A percentile compares a stretch with the other conserved stretches of the same genome.
Evolutionary conservation across 2,329 filamentous ascomycete species (phyloP).

Genomic region (Pyrenochaeta sp.): DNA sequence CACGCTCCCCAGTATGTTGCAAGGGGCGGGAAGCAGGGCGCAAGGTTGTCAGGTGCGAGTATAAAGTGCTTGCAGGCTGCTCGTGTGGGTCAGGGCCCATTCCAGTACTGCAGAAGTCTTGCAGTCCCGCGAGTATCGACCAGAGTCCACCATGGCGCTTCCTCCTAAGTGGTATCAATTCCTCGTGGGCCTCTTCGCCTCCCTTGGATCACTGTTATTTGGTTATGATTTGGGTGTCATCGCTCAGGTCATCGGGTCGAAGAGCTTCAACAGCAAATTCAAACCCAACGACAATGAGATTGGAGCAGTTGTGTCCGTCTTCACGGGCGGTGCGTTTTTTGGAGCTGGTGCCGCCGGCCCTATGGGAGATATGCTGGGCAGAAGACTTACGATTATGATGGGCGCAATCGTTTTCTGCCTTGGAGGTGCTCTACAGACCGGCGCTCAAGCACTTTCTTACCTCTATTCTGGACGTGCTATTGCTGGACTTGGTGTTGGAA

Average conservation of each 20-base stretch:
- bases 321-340: conserved; percentile 78
- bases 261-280: conserved; percentile 54
- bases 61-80: conserved; percentile 27
- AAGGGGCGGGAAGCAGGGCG: conserved; percentile 11
- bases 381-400: conserved; percentile 74
- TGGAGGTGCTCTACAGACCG: conserved; percentile 78
- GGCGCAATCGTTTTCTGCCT: conserved; percentile 77
- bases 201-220: conserved; percentile 65
- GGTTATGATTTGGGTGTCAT: conserved; percentile 70
- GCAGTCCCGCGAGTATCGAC: conserved; percentile 2
- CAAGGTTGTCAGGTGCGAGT: conserved; percentile 8
- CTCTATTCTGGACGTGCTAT: conserved; percentile 76
- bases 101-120: conserved; percentile 15
- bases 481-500: conserved; percentile 71
- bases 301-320: conserved; percentile 78
- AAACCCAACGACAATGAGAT: conserved; percentile 55
- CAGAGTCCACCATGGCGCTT: conserved; percentile 57
- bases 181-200: conserved; percentile 66
- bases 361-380: conserved; percentile 70
- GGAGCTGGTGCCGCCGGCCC: conserved; percentile 72
- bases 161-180: conserved; percentile 69
- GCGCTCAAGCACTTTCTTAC: conserved; percentile 66
- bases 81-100: conserved; percentile 9
- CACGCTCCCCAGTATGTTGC: conserved; percentile 15
- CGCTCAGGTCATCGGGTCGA: conserved; percentile 62